Evolutionary conservation across 192 early-diverging fungal genomes (phyloP).

Genomic region (Backusella parvicylindrica): DNA sequence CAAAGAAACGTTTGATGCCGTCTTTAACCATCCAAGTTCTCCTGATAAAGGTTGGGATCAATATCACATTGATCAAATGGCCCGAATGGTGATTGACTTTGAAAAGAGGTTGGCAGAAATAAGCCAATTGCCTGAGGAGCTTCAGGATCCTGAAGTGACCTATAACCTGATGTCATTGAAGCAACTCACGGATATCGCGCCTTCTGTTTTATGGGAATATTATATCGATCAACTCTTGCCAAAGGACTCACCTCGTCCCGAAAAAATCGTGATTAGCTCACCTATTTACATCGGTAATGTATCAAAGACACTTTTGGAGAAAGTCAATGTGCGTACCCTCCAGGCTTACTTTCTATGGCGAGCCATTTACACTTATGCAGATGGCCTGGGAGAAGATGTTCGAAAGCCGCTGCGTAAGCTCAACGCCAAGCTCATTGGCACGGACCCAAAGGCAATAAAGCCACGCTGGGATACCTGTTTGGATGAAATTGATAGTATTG

Average conservation of each 20-base stretch:
- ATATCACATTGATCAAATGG: constrained; percentile 18
- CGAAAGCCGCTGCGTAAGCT: constrained; percentile 36
- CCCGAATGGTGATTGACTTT: constrained; percentile 57
- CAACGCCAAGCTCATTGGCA: constrained; percentile 39
- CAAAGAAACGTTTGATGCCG: constrained; percentile 40
- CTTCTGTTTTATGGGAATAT: constrained; percentile 35
- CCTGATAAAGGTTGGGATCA: constrained; percentile 12
- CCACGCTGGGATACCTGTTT: constrained; percentile 51
- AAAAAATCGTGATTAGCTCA: constrained; percentile 24
- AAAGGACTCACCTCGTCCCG: constrained; percentile 12
- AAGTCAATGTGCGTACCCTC: constrained; percentile 31
- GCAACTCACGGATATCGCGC: constrained; percentile 26
- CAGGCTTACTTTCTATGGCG: constrained; percentile 55
- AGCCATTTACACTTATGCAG: constrained; percentile 33
- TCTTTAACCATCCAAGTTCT: constrained; percentile 15
- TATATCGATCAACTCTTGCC: constrained; percentile 35
- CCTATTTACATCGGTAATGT: constrained; percentile 32
- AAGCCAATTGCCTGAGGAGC: constrained; percentile 41
- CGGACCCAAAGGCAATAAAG: constrained; percentile 38
- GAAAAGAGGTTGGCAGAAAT: constrained; percentile 56
- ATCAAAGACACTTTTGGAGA: constrained; percentile 31
- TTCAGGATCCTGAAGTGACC: constrained; percentile 44
- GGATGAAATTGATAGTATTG: constrained; percentile 21
- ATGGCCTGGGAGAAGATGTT: constrained; percentile 35
- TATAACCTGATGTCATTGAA: constrained; percentile 46